Evolutionary conservation across 2,329 filamentous ascomycete genomes (phyloP).

Genomic region (Colletotrichum spinosum): DNA sequence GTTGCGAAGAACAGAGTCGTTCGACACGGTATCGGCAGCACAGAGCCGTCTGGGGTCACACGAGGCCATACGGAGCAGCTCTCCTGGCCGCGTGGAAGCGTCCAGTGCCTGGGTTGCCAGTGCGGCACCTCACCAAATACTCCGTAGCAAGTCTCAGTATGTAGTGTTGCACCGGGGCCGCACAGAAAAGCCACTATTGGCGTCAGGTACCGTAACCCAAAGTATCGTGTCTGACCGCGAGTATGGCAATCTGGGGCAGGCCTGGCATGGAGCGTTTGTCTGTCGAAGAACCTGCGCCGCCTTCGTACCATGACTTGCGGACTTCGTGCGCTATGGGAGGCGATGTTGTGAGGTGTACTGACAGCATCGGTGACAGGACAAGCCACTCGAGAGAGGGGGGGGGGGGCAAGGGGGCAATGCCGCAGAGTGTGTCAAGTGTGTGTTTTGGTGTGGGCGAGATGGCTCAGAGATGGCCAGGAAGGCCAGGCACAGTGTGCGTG

Average conservation of each 20-base stretch:
- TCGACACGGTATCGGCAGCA: background rate
- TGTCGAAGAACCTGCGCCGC: slow-evolving; percentile 16
- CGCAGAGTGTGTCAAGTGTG: slow-evolving; percentile 34
- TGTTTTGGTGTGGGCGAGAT: slow-evolving; percentile 37
- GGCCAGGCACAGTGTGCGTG: slow-evolving; percentile 26
- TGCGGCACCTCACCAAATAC: slow-evolving; percentile 5
- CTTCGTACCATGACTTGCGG: slow-evolving; percentile 1
- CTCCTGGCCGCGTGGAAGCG: slow-evolving; percentile 13
- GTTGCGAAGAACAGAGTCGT: too few relatives aligned
- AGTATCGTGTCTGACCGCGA: slow-evolving; percentile 23
- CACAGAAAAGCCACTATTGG: slow-evolving; percentile 22
- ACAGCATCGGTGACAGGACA: slow-evolving; percentile 27
- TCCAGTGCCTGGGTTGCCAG: slow-evolving; percentile 10
- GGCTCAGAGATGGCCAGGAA: slow-evolving; percentile 25
- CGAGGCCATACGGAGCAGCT: slow-evolving; percentile 7
- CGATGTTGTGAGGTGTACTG: slow-evolving; percentile 22
- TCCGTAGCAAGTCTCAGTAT: background rate
- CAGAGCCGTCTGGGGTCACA: slow-evolving; percentile 14
- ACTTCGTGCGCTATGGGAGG: slow-evolving; percentile 19
- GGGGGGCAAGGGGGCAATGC: slow-evolving; percentile 8
- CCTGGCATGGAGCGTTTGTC: slow-evolving; percentile 26
- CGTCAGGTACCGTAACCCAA: slow-evolving; percentile 3
- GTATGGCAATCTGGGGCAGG: slow-evolving; percentile 32
- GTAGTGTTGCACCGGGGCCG: slow-evolving; percentile 25
- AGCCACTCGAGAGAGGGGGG: slow-evolving; percentile 31